Percentiles rank a stretch among this genome's conserved stretches.
Evolutionary conservation across 179 eudicot species (phyloP).

Genomic region (Actinidia polygama): DNA sequence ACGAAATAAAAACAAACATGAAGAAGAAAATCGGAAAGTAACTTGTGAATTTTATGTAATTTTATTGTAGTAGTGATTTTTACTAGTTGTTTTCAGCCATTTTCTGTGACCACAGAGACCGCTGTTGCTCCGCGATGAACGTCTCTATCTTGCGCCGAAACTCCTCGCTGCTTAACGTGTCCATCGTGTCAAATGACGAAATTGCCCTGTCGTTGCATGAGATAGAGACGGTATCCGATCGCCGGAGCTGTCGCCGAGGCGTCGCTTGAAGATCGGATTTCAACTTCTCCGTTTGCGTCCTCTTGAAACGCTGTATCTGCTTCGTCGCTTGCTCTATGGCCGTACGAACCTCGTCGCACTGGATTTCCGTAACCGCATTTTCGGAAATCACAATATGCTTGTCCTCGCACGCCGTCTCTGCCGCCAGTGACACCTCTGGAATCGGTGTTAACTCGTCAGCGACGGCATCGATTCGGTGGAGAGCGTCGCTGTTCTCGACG

Average conservation of each 20-base stretch:
- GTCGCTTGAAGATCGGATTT: conserved; percentile 23
- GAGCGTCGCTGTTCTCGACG: conserved; percentile 16
- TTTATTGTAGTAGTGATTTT: background rate
- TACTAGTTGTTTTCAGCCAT: conserved; percentile 19
- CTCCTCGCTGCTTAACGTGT: conserved; percentile 66
- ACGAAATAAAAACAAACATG: too few species aligned
- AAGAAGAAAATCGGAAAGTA: too few species aligned
- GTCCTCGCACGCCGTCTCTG: conserved; percentile 14
- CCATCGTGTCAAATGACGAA: conserved; percentile 35
- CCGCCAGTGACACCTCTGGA: background rate
- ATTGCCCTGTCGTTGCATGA: conserved; percentile 10
- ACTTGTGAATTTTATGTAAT: too few species aligned
- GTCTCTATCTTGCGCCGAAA: conserved; percentile 58
- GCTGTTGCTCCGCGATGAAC: conserved; percentile 54
- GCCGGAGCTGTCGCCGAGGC: conserved; percentile 37
- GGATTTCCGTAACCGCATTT: conserved; percentile 12
- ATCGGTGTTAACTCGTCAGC: background rate
- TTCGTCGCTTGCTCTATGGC: conserved; percentile 33
- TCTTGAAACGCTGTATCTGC: conserved; percentile 40
- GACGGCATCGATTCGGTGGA: too few species aligned
- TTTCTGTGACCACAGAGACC: conserved; percentile 41
- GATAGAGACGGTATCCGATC: conserved; percentile 52
- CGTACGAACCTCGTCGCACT: conserved; percentile 26
- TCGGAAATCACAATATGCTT: conserved; percentile 19
- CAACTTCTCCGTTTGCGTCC: conserved; percentile 47